These are phyloP conservation scores for Closterium sp. DNA, from an alignment of 139 green algal genomes.

Conservation along the genomic window DNA sequence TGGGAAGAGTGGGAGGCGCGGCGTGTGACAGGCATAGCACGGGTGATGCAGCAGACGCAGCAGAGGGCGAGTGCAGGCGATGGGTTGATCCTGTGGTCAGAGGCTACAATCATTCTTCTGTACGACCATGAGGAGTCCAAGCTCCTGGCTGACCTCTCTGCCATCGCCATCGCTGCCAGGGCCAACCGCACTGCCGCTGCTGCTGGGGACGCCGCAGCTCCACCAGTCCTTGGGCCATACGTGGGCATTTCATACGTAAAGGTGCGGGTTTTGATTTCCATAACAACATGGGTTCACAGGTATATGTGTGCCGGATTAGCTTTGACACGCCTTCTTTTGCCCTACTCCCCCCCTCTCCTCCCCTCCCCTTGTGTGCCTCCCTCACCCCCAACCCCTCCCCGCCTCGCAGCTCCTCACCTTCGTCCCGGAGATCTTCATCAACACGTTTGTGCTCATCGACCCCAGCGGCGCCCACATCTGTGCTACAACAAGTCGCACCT, in stretches of 20 bases:
- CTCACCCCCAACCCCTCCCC: neutral
- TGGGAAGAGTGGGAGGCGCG: neutral
- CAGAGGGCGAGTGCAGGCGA: neutral
- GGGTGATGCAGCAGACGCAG: neutral
- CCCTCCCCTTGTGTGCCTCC: too few relatives aligned
- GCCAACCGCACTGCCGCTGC: too few relatives aligned
- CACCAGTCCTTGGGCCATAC: neutral
- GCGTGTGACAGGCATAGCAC: neutral
- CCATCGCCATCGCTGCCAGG: too few relatives aligned
- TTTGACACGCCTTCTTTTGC: neutral
- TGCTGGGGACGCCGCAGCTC: neutral
- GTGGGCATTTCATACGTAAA: neutral
- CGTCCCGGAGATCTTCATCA: neutral
- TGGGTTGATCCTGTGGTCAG: too few relatives aligned
- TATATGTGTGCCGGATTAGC: too few relatives aligned
- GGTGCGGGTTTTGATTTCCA: neutral
- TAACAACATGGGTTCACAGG: too few relatives aligned
- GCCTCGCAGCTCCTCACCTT: too few relatives aligned
- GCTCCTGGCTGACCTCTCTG: too few relatives aligned
- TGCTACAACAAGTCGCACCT: neutral
- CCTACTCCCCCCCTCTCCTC: too few relatives aligned
- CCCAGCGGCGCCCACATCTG: neutral
- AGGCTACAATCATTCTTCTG: too few relatives aligned
- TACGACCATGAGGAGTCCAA: too few relatives aligned
- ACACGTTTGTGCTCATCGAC: neutral